Evolutionary conservation across 2,329 filamentous ascomycete species (phyloP), one percentile per base, ranked within the genome.

Genomic region (Trichoderma atrobrunneum): DNA sequence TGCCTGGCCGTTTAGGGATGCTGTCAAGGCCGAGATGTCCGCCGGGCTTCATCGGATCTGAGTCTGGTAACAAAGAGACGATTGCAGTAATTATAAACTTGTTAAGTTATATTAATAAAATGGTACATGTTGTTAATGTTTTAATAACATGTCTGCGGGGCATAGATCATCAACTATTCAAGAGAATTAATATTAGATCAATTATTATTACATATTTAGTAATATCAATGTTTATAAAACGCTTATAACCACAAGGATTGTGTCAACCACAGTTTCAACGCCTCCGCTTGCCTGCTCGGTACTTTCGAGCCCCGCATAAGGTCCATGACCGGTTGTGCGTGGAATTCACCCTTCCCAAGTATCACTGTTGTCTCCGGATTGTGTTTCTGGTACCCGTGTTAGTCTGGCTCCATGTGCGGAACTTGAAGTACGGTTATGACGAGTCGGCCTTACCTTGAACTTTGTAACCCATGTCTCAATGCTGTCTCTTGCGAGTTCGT

Each of bases 1-100:
- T 75, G 86, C 89, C 0, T 95, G 93, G 93, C 93, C 93, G 0
- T 95, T 95, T 79, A 90, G 90, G 0, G 90, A 95, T 75, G 91
- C 90, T 7, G 87, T 97, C 57, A 89, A 88, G 73, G 93, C 92
- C 16, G 93, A 39, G 36, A 18, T 39, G 36, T 18, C 5, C 36
- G 1, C 36, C 7, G 36, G 36, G 3, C 36, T 39, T 39, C 36
- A 39, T 39, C 5, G 7, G 16, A 39, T 39, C 36, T 39, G 16
- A 1, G 36, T 18, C 16, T 4, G 2, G 7, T 18, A 18, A 18
- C 7, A 1, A 18, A 39, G 16, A 39, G 16, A 39, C 2, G 0
- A 18, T 39, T 7, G 16, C 36, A 18, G 36, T 39, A 18, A 39
- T 39, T 36, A 39, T 18, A 3, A 39, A 39, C 3, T 18, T 39